phyloP scores from a whole-genome alignment of 2,329 filamentous ascomycete species.

The Xylariaceae sp. region DNA sequence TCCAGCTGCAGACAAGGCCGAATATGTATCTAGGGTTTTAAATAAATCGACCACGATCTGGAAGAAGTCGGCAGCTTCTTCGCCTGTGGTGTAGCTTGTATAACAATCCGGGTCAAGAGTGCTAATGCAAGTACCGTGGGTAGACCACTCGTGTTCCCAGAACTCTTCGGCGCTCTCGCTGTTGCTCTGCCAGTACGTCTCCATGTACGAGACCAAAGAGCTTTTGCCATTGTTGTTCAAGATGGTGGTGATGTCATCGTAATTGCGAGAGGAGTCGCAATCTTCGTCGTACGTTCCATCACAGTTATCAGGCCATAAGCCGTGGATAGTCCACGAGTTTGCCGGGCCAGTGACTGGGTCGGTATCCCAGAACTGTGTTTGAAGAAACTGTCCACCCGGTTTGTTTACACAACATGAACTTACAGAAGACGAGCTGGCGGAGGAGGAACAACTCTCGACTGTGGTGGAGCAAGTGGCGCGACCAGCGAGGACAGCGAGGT shows the following conservation, averaged over 20 bases:
- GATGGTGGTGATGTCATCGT: conserved; percentile 64
- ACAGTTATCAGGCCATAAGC: conserved; percentile 67
- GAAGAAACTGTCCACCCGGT: conserved; percentile 67
- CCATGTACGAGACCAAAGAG: conserved; percentile 63
- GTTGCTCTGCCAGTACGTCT: conserved; percentile 69
- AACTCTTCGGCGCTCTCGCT: conserved; percentile 61
- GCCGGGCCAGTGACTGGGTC: conserved; percentile 61
- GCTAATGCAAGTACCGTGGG: conserved; percentile 69
- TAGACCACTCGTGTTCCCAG: conserved; percentile 74
- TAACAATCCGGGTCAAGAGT: conserved; percentile 69
- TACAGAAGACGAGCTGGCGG: conserved; percentile 37
- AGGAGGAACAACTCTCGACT: conserved; percentile 23
- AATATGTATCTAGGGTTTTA: conserved; percentile 63
- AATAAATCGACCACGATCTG: conserved; percentile 64
- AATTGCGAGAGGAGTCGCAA: conserved; percentile 61
- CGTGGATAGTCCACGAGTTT: conserved; percentile 74
- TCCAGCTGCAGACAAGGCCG: conserved; percentile 60
- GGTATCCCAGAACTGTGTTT: conserved; percentile 78
- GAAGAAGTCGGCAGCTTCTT: conserved; percentile 70
- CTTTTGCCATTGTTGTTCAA: conserved; percentile 44
- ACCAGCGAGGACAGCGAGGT: neutral
- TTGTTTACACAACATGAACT: conserved; percentile 70
- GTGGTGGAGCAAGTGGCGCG: conserved; percentile 10
- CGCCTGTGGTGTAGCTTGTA: conserved; percentile 52
- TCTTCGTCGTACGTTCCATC: conserved; percentile 66